Conservation (phyloP, 768 basidiomycete species). For the Lactarius deliciosus region DNA sequence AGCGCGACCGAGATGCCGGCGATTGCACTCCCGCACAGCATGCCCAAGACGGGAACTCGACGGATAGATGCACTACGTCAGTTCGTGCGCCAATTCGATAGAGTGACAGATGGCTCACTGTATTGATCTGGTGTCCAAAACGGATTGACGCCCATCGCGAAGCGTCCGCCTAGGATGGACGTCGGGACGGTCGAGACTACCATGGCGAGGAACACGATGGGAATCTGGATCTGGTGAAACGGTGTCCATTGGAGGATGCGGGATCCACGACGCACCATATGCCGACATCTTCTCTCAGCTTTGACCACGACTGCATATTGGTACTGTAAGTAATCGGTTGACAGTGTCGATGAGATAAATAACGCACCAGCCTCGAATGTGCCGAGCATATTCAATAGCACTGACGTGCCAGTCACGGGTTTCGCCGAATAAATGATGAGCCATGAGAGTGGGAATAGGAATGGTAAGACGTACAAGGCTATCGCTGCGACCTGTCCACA, state of each 20-base stretch:
- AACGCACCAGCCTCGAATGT: constrained; percentile 71
- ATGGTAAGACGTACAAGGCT: constrained; percentile 52
- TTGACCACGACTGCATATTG: constrained; percentile 66
- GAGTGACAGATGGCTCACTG: constrained; percentile 42
- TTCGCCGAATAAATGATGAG: not conserved
- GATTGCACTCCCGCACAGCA: constrained; percentile 81
- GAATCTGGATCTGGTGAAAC: constrained; percentile 49
- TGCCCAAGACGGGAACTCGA: constrained; percentile 78
- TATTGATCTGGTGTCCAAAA: constrained; percentile 87
- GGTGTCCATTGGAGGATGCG: not conserved
- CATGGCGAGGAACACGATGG: constrained; percentile 64
- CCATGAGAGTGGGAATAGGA: not conserved
- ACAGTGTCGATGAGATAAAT: not conserved
- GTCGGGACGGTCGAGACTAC: constrained; percentile 76
- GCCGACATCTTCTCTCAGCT: constrained; percentile 62
- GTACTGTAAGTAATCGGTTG: too few species aligned
- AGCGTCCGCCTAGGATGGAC: constrained; percentile 71
- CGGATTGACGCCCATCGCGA: constrained; percentile 71
- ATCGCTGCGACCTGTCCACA: constrained; percentile 75
- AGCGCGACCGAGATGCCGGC: constrained; percentile 71
- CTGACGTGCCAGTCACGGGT: constrained; percentile 37
- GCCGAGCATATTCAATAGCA: constrained; percentile 71
- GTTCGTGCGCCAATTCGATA: not conserved
- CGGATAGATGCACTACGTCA: not conserved
- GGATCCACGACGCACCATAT: constrained; percentile 57